Conservation (phyloP, 2,329 filamentous ascomycete species). For the Tolypocladium tundrense region DNA sequence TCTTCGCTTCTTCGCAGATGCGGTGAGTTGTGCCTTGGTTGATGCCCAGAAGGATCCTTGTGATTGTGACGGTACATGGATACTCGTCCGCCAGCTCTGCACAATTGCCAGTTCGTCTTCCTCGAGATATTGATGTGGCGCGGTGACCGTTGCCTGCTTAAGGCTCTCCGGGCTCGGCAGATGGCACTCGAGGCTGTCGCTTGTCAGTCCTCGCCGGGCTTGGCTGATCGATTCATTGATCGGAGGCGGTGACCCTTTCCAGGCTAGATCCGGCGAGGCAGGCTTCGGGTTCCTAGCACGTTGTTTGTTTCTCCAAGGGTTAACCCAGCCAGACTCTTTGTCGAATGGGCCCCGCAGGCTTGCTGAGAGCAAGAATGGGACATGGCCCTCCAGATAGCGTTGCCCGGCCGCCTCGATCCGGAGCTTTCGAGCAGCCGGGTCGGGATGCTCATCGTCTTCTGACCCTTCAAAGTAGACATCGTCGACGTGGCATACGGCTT, state of each 20-base stretch:
- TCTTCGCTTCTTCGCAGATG: constrained; percentile 14
- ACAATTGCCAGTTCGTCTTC: constrained; percentile 20
- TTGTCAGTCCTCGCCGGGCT: constrained; percentile 1
- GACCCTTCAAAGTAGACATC: constrained; percentile 46
- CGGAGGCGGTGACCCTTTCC: not conserved
- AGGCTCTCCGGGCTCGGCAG: constrained; percentile 31
- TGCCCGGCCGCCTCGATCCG: constrained; percentile 51
- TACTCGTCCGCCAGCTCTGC: constrained; percentile 20
- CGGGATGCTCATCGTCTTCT: constrained; percentile 44
- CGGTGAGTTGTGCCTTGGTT: constrained; percentile 1
- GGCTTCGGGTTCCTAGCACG: not conserved
- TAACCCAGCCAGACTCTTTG: constrained; percentile 16
- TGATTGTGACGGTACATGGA: constrained; percentile 3
- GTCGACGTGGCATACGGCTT: constrained; percentile 26
- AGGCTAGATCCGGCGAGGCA: not conserved
- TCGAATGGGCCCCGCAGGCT: constrained; percentile 52
- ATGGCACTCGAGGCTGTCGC: constrained; percentile 23
- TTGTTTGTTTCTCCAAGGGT: constrained; percentile 18
- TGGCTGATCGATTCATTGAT: constrained; percentile 5
- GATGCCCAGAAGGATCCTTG: constrained; percentile 12
- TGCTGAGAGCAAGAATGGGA: constrained; percentile 50
- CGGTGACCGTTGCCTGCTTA: constrained; percentile 19
- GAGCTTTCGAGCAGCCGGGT: constrained; percentile 32
- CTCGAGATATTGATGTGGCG: constrained; percentile 18
- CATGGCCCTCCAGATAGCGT: constrained; percentile 45